Evolutionary conservation across 768 basidiomycete genomes (phyloP).

Genomic region (Imleria badia): DNA sequence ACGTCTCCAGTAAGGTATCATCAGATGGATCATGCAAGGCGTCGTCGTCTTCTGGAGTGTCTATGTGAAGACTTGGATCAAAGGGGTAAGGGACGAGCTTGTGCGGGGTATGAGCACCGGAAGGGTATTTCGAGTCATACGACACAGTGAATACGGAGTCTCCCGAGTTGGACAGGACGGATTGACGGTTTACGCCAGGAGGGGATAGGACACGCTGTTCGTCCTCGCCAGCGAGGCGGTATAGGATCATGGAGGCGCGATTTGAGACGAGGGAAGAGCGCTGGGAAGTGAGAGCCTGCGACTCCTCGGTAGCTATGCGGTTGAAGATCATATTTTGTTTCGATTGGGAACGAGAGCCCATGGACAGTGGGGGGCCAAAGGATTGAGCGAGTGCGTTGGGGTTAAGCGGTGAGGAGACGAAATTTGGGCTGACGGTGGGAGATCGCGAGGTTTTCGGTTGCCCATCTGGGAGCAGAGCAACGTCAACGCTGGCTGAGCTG

Average conservation of each 20-base stretch:
- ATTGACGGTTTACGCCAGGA: constrained; percentile 38
- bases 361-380: constrained; percentile 11
- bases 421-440: constrained; percentile 27
- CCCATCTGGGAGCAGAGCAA: constrained; percentile 29
- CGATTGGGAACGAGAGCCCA: constrained; percentile 40
- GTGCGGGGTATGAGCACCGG: constrained; percentile 29
- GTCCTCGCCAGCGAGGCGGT: constrained; percentile 48
- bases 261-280: constrained; percentile 19
- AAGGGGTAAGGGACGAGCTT: constrained; percentile 69
- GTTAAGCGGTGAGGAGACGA: constrained; percentile 55
- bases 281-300: constrained; percentile 39
- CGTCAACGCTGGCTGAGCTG: constrained; percentile 28
- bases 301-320: constrained; percentile 46
- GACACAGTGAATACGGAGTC: constrained; percentile 51
- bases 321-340: constrained; percentile 41
- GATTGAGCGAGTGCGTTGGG: constrained; percentile 34
- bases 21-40: constrained; percentile 62
- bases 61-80: constrained; percentile 59
- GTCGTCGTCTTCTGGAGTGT: constrained; percentile 73
- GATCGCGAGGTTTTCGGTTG: constrained; percentile 25
- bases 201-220: constrained; percentile 34
- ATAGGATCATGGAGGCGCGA: constrained; percentile 66
- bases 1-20: constrained; percentile 27
- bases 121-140: constrained; percentile 67
- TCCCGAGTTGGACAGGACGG: constrained; percentile 50